phyloP scores from a whole-genome alignment of 2,329 filamentous ascomycete genomes.

The Verticillium alfalfae region DNA sequence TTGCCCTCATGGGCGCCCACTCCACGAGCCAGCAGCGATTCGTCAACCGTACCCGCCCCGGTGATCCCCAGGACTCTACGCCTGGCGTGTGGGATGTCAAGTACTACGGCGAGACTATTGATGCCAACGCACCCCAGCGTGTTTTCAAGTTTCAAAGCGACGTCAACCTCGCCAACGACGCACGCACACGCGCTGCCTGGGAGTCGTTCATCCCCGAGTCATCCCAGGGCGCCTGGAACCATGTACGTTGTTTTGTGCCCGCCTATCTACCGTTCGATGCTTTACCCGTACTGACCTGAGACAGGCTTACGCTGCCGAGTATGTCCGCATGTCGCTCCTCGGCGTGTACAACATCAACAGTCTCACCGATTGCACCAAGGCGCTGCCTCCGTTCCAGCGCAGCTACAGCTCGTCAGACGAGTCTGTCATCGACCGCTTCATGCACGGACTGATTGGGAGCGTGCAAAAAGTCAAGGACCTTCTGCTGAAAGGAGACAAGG shows the following conservation, averaged over 20 bases:
- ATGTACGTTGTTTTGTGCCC: conserved; percentile 19
- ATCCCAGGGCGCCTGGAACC: conserved; percentile 33
- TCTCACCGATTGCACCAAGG: conserved; percentile 49
- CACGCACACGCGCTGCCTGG: conserved; percentile 29
- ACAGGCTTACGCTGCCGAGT: conserved; percentile 45
- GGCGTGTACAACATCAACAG: conserved; percentile 52
- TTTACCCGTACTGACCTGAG: background rate
- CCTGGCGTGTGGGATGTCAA: conserved; percentile 47
- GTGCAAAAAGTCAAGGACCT: conserved; percentile 1
- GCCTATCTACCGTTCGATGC: too few species aligned
- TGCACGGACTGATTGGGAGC: conserved; percentile 2
- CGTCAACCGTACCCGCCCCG: conserved; percentile 30
- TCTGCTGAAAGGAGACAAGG: conserved; percentile 9
- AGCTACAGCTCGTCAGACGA: conserved; percentile 7
- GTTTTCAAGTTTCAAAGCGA: conserved; percentile 38
- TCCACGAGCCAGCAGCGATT: conserved; percentile 43
- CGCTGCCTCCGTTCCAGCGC: conserved; percentile 30
- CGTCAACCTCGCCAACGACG: conserved; percentile 28
- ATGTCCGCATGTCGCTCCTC: conserved; percentile 47
- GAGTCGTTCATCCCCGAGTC: conserved; percentile 23
- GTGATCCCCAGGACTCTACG: conserved; percentile 44
- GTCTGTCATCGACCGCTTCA: conserved; percentile 2
- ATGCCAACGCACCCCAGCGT: conserved; percentile 21
- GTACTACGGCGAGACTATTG: conserved; percentile 39
- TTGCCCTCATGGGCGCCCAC: conserved; percentile 51